A percentile compares a stretch with the other conserved stretches of the same genome.
phyloP scores from a whole-genome alignment of 2,329 filamentous ascomycete genomes.

The Talaromyces sp. region DNA sequence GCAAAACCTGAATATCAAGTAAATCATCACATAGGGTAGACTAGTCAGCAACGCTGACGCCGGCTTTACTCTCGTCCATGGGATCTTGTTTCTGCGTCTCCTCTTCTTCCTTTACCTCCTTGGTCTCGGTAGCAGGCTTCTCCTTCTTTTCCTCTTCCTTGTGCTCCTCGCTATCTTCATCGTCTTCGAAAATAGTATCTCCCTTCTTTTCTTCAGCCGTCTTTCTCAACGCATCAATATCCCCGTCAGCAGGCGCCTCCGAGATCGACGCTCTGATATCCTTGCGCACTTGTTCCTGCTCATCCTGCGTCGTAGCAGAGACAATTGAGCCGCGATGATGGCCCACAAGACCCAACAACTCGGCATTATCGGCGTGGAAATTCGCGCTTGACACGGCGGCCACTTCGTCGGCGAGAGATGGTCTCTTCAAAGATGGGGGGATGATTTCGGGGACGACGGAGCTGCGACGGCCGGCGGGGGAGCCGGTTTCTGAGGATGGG shows the following conservation, averaged over 20 bases:
- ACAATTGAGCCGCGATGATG: constrained; percentile 41
- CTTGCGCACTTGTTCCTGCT: constrained; percentile 35
- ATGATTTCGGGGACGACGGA: constrained; percentile 35
- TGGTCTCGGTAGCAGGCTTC: not conserved
- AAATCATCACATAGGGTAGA: not conserved
- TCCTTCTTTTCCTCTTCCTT: constrained; percentile 25
- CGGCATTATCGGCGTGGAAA: constrained; percentile 39
- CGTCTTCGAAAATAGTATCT: constrained; percentile 22
- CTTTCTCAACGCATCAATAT: constrained; percentile 33
- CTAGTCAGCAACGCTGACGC: constrained; percentile 29
- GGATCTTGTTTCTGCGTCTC: constrained; percentile 25
- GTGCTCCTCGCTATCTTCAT: constrained; percentile 26
- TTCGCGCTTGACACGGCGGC: constrained; percentile 41
- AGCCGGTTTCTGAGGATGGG: constrained; percentile 15
- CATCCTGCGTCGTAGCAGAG: constrained; percentile 34
- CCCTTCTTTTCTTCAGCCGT: constrained; percentile 28
- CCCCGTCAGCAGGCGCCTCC: constrained; percentile 25
- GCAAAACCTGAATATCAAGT: not conserved
- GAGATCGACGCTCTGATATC: constrained; percentile 42
- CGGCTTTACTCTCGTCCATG: constrained; percentile 27
- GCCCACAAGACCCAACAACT: constrained; percentile 37
- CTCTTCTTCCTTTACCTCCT: not conserved
- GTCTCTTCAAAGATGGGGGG: constrained; percentile 27
- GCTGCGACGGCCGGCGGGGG: constrained; percentile 23
- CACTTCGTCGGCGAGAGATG: constrained; percentile 35